These are phyloP conservation scores for Peronospora tabacina DNA, from an alignment of 352 stramenopile species.

Conservation along the genomic window DNA sequence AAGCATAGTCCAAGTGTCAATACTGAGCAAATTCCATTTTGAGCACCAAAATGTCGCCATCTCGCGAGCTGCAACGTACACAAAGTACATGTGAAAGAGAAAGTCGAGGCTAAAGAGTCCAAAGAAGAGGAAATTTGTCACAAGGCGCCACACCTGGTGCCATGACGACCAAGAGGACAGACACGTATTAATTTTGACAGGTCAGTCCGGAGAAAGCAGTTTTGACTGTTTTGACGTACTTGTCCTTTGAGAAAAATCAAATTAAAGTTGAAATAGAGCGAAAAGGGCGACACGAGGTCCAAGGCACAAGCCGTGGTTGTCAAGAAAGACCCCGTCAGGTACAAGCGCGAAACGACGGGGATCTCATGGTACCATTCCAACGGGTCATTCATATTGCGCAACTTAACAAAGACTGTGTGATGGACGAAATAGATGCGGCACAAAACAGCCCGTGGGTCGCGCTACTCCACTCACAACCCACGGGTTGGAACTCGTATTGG, in stretches of 20 bases:
- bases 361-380: slow-evolving; percentile 98
- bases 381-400: slow-evolving; percentile 67
- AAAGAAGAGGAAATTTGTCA: slow-evolving; percentile 99
- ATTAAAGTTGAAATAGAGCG: slow-evolving; percentile 92
- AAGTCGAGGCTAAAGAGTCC: slow-evolving; percentile 98
- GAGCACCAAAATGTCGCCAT: neutral
- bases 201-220: neutral
- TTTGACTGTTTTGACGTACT: slow-evolving; percentile 33
- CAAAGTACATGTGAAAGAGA: slow-evolving; percentile 99
- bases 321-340: slow-evolving; percentile 96
- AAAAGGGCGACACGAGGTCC: slow-evolving; percentile 96
- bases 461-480: no score
- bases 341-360: slow-evolving; percentile 94
- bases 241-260: slow-evolving; percentile 97
- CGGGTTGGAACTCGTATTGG: no score
- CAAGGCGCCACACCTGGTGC: slow-evolving; percentile 88
- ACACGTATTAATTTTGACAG: neutral
- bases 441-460: no score
- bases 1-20: neutral
- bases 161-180: neutral
- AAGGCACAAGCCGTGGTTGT: slow-evolving; percentile 94
- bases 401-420: no score
- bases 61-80: slow-evolving; percentile 45
- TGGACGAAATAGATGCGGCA: no score
- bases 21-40: neutral